Evolutionary conservation across 2,329 filamentous ascomycete species (phyloP).

Genomic region (Stachybotrys echinatus): DNA sequence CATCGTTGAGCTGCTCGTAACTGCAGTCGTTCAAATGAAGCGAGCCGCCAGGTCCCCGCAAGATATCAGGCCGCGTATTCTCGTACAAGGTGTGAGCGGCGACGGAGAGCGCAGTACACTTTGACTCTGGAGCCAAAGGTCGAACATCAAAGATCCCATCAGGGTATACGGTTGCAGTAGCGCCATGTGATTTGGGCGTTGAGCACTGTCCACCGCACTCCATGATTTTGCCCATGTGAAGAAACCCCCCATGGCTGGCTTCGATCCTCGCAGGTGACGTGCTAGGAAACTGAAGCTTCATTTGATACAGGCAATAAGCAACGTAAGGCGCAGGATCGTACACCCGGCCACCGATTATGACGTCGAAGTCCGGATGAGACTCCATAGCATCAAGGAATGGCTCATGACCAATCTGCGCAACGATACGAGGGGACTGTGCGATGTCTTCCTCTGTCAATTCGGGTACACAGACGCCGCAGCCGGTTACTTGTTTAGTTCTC

Average conservation of each 20-base stretch:
- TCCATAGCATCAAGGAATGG: slow-evolving; percentile 37
- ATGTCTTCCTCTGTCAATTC: slow-evolving; percentile 30
- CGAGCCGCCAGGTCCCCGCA: slow-evolving; percentile 43
- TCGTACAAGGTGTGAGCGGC: slow-evolving; percentile 51
- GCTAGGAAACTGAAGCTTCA: slow-evolving; percentile 2
- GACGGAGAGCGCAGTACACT: slow-evolving; percentile 42
- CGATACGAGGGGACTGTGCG: slow-evolving; percentile 27
- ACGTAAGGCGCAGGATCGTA: slow-evolving; percentile 36
- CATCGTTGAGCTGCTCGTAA: slow-evolving; percentile 11
- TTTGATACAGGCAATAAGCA: slow-evolving; percentile 18
- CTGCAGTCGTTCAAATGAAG: slow-evolving; percentile 32
- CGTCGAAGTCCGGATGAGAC: slow-evolving; percentile 33
- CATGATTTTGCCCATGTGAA: slow-evolving; percentile 50
- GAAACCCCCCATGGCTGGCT: slow-evolving; percentile 25
- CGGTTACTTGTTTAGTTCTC: slow-evolving; percentile 19
- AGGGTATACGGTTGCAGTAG: slow-evolving; percentile 31
- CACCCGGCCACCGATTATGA: slow-evolving; percentile 41
- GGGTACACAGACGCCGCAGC: slow-evolving; percentile 36
- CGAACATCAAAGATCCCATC: slow-evolving; percentile 40
- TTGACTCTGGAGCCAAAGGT: slow-evolving; percentile 29
- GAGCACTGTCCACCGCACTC: slow-evolving; percentile 47
- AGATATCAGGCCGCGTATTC: slow-evolving; percentile 44
- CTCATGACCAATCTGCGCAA: slow-evolving; percentile 41
- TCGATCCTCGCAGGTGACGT: background rate
- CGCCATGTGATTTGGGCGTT: slow-evolving; percentile 37